phyloP scores from a whole-genome alignment of 768 basidiomycete species.

The Grammothele lineata region DNA sequence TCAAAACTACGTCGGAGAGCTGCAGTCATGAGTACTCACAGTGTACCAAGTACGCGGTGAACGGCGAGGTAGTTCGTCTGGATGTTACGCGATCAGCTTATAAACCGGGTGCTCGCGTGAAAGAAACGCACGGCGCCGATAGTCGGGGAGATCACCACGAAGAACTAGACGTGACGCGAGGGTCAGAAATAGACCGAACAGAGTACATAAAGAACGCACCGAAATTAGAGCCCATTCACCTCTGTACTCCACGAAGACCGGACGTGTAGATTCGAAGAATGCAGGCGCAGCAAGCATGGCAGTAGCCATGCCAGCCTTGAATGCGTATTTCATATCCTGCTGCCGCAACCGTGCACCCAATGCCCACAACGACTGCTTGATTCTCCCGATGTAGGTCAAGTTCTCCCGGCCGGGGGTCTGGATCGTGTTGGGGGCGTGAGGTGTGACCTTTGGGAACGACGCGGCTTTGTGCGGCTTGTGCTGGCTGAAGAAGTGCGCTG shows the following conservation, averaged over 20 bases:
- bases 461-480: constrained; percentile 39
- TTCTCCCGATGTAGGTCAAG: constrained; percentile 54
- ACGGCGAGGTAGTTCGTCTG: constrained; percentile 84
- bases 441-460: constrained; percentile 75
- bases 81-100: not conserved
- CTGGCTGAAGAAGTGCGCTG: constrained; percentile 53
- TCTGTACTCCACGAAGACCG: constrained; percentile 72
- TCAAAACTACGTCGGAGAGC: too few relatives aligned
- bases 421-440: constrained; percentile 82
- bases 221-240: constrained; percentile 98
- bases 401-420: constrained; percentile 67
- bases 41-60: constrained; percentile 81
- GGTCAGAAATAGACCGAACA: constrained; percentile 50
- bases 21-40: constrained; percentile 49
- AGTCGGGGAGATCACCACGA: constrained; percentile 88
- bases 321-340: constrained; percentile 78
- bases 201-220: constrained; percentile 33
- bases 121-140: constrained; percentile 70
- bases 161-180: constrained; percentile 46
- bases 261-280: constrained; percentile 76
- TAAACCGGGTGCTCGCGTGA: not conserved
- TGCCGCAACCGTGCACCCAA: constrained; percentile 61
- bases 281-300: constrained; percentile 85
- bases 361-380: constrained; percentile 72
- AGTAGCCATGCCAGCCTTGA: constrained; percentile 83